These are phyloP conservation scores for Harringtonia lauricola DNA, from an alignment of 2,329 filamentous ascomycete genomes.

Conservation along the genomic window DNA sequence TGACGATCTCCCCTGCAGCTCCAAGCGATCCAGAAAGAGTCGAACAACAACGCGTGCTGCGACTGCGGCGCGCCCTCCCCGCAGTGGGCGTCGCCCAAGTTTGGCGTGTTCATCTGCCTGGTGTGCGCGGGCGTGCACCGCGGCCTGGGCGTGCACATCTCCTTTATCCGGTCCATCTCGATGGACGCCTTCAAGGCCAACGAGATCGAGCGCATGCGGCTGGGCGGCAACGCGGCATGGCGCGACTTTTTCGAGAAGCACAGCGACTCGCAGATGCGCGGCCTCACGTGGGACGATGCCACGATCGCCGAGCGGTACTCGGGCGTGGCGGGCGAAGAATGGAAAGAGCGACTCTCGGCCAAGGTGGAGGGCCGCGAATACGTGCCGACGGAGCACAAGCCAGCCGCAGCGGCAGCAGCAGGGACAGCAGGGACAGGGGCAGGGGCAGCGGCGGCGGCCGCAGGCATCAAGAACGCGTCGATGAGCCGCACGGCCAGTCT, in stretches of 20 bases:
- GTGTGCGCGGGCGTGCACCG: constrained; percentile 92
- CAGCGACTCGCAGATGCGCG: constrained; percentile 52
- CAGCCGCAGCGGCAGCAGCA: constrained; percentile 24
- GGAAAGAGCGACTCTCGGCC: constrained; percentile 78
- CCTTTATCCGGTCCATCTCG: constrained; percentile 91
- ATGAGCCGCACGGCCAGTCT: neutral
- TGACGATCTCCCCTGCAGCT: constrained; percentile 44
- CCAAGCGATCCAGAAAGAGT: constrained; percentile 79
- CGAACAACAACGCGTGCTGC: constrained; percentile 82
- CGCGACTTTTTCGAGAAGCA: constrained; percentile 75
- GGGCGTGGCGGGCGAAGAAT: constrained; percentile 85
- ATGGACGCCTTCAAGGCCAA: constrained; percentile 97
- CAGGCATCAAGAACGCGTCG: neutral
- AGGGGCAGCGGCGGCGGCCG: constrained; percentile 4
- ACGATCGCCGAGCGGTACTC: constrained; percentile 87
- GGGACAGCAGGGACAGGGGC: constrained; percentile 29
- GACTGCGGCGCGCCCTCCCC: constrained; percentile 93
- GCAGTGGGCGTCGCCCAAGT: constrained; percentile 97
- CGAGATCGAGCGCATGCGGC: constrained; percentile 89
- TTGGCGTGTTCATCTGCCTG: constrained; percentile 97
- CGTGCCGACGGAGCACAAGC: constrained; percentile 54
- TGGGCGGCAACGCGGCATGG: constrained; percentile 84
- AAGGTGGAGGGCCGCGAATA: constrained; percentile 86
- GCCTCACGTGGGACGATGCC: constrained; percentile 69
- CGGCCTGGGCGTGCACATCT: constrained; percentile 93